These are phyloP conservation scores for Fibroporia radiculosa DNA, from an alignment of 768 basidiomycete genomes.

Conservation along the genomic window DNA sequence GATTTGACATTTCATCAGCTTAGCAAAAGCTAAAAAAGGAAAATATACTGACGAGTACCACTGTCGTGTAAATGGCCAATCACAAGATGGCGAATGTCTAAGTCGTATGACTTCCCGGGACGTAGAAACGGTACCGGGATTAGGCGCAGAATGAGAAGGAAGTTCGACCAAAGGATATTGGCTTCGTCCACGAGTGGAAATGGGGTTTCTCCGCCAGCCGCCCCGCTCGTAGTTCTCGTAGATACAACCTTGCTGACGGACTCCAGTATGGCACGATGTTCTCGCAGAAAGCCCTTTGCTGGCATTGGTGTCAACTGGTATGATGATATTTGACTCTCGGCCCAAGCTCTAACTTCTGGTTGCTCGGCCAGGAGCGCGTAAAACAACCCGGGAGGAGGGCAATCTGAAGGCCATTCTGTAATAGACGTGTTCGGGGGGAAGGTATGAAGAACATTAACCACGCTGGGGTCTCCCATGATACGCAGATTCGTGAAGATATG, in stretches of 20 bases:
- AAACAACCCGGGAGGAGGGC: constrained; percentile 55
- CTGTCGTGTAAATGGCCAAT: constrained; percentile 52
- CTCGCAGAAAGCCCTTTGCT: constrained; percentile 35
- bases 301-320: constrained; percentile 38
- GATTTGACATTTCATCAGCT: too few species aligned
- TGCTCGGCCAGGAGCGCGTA: constrained; percentile 47
- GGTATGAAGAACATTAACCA: constrained; percentile 35
- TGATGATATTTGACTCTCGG: constrained; percentile 34
- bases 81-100: constrained; percentile 47
- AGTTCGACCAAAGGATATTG: constrained; percentile 45
- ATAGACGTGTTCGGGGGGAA: constrained; percentile 31
- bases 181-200: constrained; percentile 30
- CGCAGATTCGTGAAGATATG: constrained; percentile 56
- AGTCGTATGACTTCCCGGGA: constrained; percentile 25
- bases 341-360: constrained; percentile 50
- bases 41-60: constrained; percentile 46
- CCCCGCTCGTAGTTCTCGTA: constrained; percentile 2
- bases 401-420: constrained; percentile 46
- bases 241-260: constrained; percentile 29
- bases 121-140: constrained; percentile 39
- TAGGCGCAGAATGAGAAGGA: constrained; percentile 39
- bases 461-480: constrained; percentile 42
- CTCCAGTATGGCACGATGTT: constrained; percentile 40
- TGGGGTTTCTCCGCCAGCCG: neutral
- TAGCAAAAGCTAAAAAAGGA: constrained; percentile 10